A percentile compares a stretch with the other conserved stretches of the same genome.
phyloP scores from a whole-genome alignment of 805 yeast species.

The Pichia insulana region DNA sequence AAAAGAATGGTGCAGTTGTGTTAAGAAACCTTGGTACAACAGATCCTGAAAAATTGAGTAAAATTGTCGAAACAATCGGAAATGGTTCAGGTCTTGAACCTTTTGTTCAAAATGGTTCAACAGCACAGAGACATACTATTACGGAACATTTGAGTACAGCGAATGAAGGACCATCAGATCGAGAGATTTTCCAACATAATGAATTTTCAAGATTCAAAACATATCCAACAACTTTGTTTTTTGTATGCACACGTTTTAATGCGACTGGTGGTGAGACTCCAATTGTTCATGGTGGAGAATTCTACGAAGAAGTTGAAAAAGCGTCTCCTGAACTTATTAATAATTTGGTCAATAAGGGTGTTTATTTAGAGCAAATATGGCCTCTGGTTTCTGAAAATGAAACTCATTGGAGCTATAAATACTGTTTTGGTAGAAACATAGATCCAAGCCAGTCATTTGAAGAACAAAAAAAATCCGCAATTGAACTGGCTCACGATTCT shows the following conservation, averaged over 20 bases:
- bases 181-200: constrained; percentile 25
- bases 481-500: constrained; percentile 12
- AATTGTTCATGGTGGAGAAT: constrained; percentile 27
- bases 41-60: constrained; percentile 18
- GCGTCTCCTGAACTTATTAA: constrained; percentile 19
- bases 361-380: constrained; percentile 25
- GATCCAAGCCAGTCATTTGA: constrained; percentile 18
- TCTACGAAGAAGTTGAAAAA: constrained; percentile 17
- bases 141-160: constrained; percentile 25
- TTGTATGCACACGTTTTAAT: constrained; percentile 17
- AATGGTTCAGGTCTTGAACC: constrained; percentile 16
- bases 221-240: constrained; percentile 23
- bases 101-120: constrained; percentile 26
- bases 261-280: constrained; percentile 30
- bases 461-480: constrained; percentile 23
- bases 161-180: constrained; percentile 25
- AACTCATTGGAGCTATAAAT: constrained; percentile 25
- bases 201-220: constrained; percentile 27
- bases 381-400: constrained; percentile 14
- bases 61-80: constrained; percentile 19
- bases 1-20: constrained; percentile 26
- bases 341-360: constrained; percentile 19
- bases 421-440: constrained; percentile 27
- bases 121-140: constrained; percentile 22
- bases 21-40: constrained; percentile 18